Base-by-base conservation (phyloP, 441 rosid species). In the Codiaeum variegatum region DNA sequence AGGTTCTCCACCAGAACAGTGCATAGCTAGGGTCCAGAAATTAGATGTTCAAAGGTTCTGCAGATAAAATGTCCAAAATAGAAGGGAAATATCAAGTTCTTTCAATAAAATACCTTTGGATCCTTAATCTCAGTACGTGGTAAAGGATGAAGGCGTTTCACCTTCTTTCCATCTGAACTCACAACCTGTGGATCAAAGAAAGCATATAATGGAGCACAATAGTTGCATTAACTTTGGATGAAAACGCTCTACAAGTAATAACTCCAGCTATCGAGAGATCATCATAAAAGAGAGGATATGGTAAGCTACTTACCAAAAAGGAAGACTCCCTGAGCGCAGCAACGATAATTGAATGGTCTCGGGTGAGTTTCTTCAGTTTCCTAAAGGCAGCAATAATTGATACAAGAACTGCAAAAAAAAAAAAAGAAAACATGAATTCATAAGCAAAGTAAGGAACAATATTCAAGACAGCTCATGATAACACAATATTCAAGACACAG, bases 1-100 rank as follows among this genome's bases (percentile, higher is more conserved):
- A 94, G 85, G 76, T 94, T 94, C 82, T 94, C 99, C 71, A 90
- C 94, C 88, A 94, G 79, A 76, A 94, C 98, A 80, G 96, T 88
- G 82, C 77, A 84, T 62, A 82, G 77, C 98, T 94, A 80, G 74
- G 78, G 83, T 71, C 82, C 83, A 83, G 44, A 83, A 78, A 79
- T 85, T 80, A 83, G 84, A 54, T 73, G 76, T 67, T 64, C 52
- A 71, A 72, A 65, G 23, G 10, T 73, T 44, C 51, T 42, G 28
- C 3, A 60, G 55, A 70, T 23, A 61, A 76, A 55, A 29, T 16
- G 36, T 65, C 5, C 70, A 16, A 54, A 56, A 10, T 19, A 16
- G 71, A 7, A 2, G 46, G 12, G 32, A 34, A 19, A 55, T 56
- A 75, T 47, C 31, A 62, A 66, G 70, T 79, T 72, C 63, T 59